phyloP scores from a whole-genome alignment of 1,284 basidiomycete genomes.

The Fomitopsis betulina region DNA sequence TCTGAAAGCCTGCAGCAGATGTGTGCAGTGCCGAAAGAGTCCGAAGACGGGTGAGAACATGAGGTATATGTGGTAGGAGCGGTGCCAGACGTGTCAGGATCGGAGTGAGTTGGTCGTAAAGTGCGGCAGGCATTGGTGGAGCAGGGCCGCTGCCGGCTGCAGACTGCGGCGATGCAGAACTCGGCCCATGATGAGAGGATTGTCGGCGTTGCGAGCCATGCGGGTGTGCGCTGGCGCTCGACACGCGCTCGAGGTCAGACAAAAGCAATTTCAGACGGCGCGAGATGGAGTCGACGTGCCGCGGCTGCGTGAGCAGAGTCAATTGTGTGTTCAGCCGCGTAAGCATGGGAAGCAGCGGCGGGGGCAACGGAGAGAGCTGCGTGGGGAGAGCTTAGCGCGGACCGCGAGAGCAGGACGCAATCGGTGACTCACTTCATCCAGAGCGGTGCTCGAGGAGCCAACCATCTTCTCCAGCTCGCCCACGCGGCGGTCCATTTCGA shows the following conservation, averaged over 20 bases:
- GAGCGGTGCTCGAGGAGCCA: slow-evolving; percentile 63
- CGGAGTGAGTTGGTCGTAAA: slow-evolving; percentile 69
- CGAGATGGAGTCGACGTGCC: slow-evolving; percentile 95
- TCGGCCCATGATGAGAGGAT: slow-evolving; percentile 13
- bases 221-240: slow-evolving; percentile 44
- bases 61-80: slow-evolving; percentile 84
- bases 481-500: slow-evolving; percentile 76
- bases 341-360: slow-evolving; percentile 80
- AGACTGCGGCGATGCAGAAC: slow-evolving; percentile 12
- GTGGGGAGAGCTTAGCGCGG: background rate
- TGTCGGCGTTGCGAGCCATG: slow-evolving; percentile 27
- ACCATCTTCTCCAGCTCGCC: slow-evolving; percentile 77
- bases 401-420: slow-evolving; percentile 3
- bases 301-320: slow-evolving; percentile 87
- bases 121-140: slow-evolving; percentile 28
- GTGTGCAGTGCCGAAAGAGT: slow-evolving; percentile 83
- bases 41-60: slow-evolving; percentile 84
- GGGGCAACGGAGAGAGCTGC: slow-evolving; percentile 63
- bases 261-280: slow-evolving; percentile 90
- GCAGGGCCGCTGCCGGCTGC: slow-evolving; percentile 21
- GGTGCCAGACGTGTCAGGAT: slow-evolving; percentile 83
- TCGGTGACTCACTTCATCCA: slow-evolving; percentile 64
- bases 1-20: slow-evolving; percentile 76
- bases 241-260: slow-evolving; percentile 87
- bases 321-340: slow-evolving; percentile 83